Base-by-base conservation (phyloP, 768 basidiomycete genomes). In the Lactarius sp. region DNA sequence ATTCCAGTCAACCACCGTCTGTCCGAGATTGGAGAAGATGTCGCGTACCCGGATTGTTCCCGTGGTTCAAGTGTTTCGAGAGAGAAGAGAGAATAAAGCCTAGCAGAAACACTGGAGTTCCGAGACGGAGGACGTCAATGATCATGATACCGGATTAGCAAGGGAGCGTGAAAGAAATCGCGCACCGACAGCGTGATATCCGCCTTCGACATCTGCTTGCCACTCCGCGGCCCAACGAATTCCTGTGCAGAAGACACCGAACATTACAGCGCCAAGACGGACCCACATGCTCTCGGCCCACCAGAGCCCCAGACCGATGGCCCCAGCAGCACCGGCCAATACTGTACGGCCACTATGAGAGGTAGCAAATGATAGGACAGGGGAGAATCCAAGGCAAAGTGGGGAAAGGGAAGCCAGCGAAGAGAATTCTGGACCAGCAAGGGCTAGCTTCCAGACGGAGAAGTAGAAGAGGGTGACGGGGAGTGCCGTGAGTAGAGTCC, bases 391-490 rank as follows among this genome's bases (percentile, higher is more conserved):
- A 13, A 94, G 79, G 14, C 92, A 70, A 6, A 81, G 66, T 0
- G 92, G 90, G 0, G 92, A 85, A 33, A 95, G 80, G 8, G 85
- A 83, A 8, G 83, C 80, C 9, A 94, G 76, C 3, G 92, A 75
- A 0, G 92, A 82, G 16, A 91, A 78, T 71, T 96, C 94, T 41
- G 87, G 83, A 5, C 94, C 94, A 12, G 89, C 84, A 36, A 95
- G 80, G 33, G 88, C 91, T 18, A 94, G 85, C 71, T 92, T 82
- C 93, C 93, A 94, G 20, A 96, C 85, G 31, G 90, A 93, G 76
- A 92, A 95, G 75, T 94, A 95, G 77, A 95, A 95, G 4, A 95
- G 78, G 4, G 89, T 85, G 1, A 88, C 86, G 6, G 87, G 82
- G 20, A 94, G 83, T 3, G 85, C 81, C 1, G 93, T 94, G 72